Base-by-base conservation (phyloP, 2,329 filamentous ascomycete genomes). In the Fusarium armeniacum region DNA sequence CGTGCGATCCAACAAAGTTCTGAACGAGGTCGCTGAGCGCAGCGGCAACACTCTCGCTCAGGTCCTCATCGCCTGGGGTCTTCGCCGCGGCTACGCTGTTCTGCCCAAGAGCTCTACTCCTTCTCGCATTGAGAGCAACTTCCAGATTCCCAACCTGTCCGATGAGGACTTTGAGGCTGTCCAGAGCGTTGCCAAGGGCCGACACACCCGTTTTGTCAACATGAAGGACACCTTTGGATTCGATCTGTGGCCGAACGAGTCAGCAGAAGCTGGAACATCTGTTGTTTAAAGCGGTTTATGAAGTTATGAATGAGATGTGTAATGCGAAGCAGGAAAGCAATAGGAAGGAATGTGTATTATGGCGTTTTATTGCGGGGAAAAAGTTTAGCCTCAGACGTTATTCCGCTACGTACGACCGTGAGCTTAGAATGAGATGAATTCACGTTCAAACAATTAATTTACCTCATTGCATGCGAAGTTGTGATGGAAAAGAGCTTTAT, bases 151-250 rank as follows among this genome's bases (percentile, higher is more conserved):
- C 2, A 35, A 45, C 9, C 58, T 75, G 18, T 74, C 73, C 0
- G 70, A 87, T 77, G 90, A 87, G 81, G 93, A 93, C 81, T 80
- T 84, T 70, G 72, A 82, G 76, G 79, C 76, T 20, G 77, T 80
- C 45, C 77, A 80, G 67, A 64, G 64, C 32, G 73, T 75, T 51
- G 73, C 73, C 45, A 84, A 87, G 76, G 88, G 88, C 36, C 84
- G 90, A 53, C 88, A 91, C 78, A 87, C 86, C 28, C 87, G 91
- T 38, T 93, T 93, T 75, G 91, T 93, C 62, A 93, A 93, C 82
- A 93, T 93, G 91, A 93, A 92, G 84, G 90, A 92, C 70, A 92
- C 89, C 2, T 93, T 93, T 78, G 91, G 91, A 9, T 92, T 91
- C 77, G 84, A 93, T 73, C 86, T 93, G 51, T 90, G 88, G 89